Percentiles rank a stretch among this genome's conserved stretches.
Conservation (phyloP, 805 yeast species). For the Yarrowia alimentaria region DNA sequence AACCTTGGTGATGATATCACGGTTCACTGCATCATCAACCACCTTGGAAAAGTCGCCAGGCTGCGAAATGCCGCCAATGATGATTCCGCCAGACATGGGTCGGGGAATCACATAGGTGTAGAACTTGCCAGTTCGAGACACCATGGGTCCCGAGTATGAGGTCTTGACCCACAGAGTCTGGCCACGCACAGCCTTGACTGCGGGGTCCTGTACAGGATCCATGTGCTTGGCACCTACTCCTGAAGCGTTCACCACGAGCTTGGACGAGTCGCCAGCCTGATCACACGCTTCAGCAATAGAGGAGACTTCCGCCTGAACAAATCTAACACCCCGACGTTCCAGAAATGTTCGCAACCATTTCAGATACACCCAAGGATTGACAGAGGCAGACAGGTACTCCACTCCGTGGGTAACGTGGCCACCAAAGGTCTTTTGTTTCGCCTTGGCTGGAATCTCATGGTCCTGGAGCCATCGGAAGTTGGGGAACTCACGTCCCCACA, state of each 20-base stretch:
- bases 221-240: constrained; percentile 31
- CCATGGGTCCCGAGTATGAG: constrained; percentile 31
- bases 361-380: constrained; percentile 32
- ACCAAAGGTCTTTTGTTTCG: constrained; percentile 13
- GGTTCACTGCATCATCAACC: constrained; percentile 25
- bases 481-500: constrained; percentile 29
- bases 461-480: constrained; percentile 28
- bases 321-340: constrained; percentile 30
- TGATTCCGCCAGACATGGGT: constrained; percentile 31
- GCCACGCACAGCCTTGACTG: constrained; percentile 31
- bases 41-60: constrained; percentile 28
- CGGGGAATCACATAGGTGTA: constrained; percentile 33
- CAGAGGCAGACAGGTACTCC: constrained; percentile 30
- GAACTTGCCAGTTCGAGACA: constrained; percentile 30
- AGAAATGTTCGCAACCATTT: constrained; percentile 31
- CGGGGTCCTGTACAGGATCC: constrained; percentile 28
- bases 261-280: constrained; percentile 5
- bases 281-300: constrained; percentile 16
- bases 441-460: constrained; percentile 27
- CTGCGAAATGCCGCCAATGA: constrained; percentile 33
- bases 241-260: constrained; percentile 30
- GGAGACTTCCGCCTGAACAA: constrained; percentile 28
- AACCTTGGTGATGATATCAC: constrained; percentile 29
- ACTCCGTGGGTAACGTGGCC: constrained; percentile 32
- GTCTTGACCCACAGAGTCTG: constrained; percentile 33